phyloP scores from a whole-genome alignment of 192 early-diverging fungal species.

The Backusella morwellensis region DNA sequence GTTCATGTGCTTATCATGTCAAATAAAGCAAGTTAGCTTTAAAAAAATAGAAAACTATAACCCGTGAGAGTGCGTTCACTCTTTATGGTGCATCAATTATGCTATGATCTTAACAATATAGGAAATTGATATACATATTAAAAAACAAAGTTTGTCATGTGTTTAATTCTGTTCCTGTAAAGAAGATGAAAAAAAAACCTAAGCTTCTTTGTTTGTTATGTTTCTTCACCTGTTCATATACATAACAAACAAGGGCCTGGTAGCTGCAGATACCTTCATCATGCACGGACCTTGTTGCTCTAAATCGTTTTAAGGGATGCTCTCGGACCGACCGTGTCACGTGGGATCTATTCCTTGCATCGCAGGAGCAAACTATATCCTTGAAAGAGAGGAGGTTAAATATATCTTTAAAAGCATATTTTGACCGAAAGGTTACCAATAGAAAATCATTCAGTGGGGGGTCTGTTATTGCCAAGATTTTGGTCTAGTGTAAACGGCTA shows the following conservation, averaged over 20 bases:
- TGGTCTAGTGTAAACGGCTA: too few relatives aligned
- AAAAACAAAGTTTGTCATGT: slow-evolving; percentile 3
- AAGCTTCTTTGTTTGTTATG: background rate
- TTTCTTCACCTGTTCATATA: background rate
- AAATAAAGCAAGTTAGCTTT: background rate
- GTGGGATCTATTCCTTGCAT: background rate
- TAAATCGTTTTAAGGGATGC: background rate
- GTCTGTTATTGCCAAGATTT: background rate
- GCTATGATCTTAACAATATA: background rate
- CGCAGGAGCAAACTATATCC: background rate
- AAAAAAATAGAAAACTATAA: background rate
- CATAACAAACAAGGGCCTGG: background rate
- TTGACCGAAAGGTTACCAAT: too few relatives aligned
- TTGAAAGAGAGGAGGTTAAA: background rate
- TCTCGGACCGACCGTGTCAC: background rate
- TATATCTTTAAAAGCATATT: background rate
- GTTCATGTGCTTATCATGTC: background rate
- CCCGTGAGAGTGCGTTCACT: background rate
- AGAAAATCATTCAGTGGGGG: too few relatives aligned
- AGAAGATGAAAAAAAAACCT: background rate
- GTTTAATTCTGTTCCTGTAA: background rate
- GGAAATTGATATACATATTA: background rate
- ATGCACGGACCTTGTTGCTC: slow-evolving; percentile 1
- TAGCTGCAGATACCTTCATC: background rate
- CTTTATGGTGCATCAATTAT: background rate